Percentiles rank a stretch among this genome's conserved stretches.
Evolutionary conservation across 1,284 basidiomycete genomes (phyloP).

Genomic region (Moniliophthora roreri): DNA sequence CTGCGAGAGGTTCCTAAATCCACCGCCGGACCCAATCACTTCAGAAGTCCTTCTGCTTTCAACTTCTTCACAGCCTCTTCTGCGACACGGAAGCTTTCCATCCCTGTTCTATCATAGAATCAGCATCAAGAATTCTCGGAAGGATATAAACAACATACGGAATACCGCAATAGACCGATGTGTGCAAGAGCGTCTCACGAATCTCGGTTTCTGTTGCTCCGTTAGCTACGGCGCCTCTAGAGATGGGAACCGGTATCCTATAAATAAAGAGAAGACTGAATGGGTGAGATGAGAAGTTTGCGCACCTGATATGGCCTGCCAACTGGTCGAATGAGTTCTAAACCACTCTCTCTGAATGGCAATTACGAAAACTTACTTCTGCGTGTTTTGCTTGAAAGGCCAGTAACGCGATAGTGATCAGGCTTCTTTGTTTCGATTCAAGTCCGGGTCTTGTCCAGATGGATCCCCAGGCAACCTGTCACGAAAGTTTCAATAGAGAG

Average conservation of each 20-base stretch:
- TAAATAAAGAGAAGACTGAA: background rate
- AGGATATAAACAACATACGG: constrained; percentile 18
- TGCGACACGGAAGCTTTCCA: constrained; percentile 38
- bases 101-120: constrained; percentile 26
- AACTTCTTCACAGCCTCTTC: constrained; percentile 36
- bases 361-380: constrained; percentile 28
- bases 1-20: no score
- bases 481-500: constrained; percentile 17
- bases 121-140: background rate
- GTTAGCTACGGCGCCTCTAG: constrained; percentile 38
- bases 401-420: constrained; percentile 40
- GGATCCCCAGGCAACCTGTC: constrained; percentile 37
- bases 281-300: background rate
- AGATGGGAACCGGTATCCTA: background rate
- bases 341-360: background rate
- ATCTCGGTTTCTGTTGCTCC: constrained; percentile 40
- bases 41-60: constrained; percentile 31
- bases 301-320: constrained; percentile 35
- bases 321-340: constrained; percentile 22
- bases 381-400: constrained; percentile 39
- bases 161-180: constrained; percentile 38
- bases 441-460: constrained; percentile 44
- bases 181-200: constrained; percentile 39
- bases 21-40: background rate
- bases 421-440: constrained; percentile 41